Conservation (phyloP, 2,329 filamentous ascomycete genomes). For the Karstenula rhodostoma region DNA sequence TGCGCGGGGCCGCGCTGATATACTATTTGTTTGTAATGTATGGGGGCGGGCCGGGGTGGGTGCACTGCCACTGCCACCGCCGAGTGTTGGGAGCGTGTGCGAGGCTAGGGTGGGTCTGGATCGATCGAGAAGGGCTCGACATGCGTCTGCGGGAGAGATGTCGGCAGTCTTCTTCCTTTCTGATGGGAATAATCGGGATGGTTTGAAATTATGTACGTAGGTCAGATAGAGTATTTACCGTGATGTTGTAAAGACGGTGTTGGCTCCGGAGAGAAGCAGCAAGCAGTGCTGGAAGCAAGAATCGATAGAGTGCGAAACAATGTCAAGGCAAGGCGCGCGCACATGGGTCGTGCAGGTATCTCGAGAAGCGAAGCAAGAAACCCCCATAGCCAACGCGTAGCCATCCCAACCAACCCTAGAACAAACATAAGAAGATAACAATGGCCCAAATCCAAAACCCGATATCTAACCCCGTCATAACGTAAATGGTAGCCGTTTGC, state of each 20-base stretch:
- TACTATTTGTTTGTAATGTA: not conserved
- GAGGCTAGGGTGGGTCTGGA: not conserved
- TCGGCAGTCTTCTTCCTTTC: not conserved
- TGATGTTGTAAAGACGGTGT: not conserved
- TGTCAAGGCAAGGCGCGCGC: not conserved
- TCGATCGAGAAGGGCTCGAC: not conserved
- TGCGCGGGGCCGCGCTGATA: not conserved
- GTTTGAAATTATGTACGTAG: not conserved
- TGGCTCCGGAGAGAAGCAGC: not conserved
- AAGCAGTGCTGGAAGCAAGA: not conserved
- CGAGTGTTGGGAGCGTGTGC: not conserved
- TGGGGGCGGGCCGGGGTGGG: not conserved
- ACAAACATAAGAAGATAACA: not conserved
- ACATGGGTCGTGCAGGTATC: constrained; percentile 17
- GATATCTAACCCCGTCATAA: constrained; percentile 2
- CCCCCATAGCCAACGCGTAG: not conserved
- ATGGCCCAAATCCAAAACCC: not conserved
- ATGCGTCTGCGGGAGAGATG: not conserved
- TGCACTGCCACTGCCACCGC: not conserved
- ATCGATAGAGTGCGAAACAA: not conserved
- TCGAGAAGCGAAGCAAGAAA: constrained; percentile 17
- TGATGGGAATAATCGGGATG: not conserved
- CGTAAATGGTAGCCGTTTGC: not conserved
- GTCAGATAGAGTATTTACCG: too few species aligned
- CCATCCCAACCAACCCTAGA: not conserved